phyloP scores from a whole-genome alignment of 495 filamentous ascomycete species.

The Chaetomium tenue region DNA sequence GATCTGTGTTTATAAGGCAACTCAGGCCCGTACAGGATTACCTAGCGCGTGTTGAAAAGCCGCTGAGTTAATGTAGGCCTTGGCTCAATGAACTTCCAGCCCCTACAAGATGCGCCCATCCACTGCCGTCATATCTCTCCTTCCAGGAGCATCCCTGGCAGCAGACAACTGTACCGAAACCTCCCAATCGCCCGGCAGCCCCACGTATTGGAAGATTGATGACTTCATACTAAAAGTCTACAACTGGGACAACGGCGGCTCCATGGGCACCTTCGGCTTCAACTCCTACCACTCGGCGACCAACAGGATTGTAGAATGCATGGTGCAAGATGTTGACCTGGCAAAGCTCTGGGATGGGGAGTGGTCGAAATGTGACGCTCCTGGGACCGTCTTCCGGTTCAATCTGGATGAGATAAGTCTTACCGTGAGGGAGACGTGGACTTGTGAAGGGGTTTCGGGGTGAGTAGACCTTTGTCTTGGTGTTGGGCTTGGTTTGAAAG shows the following conservation, averaged over 20 bases:
- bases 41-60: too few species aligned
- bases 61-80: too few species aligned
- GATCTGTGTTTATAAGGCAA: too few species aligned
- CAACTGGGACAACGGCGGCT: slow-evolving; percentile 7
- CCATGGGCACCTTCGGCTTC: slow-evolving; percentile 4
- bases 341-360: not conserved
- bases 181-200: not conserved
- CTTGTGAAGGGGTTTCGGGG: not conserved
- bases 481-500: too few species aligned
- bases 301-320: slow-evolving; percentile 2
- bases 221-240: slow-evolving; percentile 3
- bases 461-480: too few species aligned
- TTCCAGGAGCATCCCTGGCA: not conserved
- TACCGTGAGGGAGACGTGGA: not conserved
- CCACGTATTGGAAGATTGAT: slow-evolving; percentile 3
- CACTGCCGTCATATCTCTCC: too few species aligned
- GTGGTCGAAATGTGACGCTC: not conserved
- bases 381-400: slow-evolving; percentile 4
- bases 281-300: slow-evolving; percentile 4
- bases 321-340: slow-evolving; percentile 5
- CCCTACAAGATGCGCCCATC: too few species aligned
- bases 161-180: slow-evolving; percentile 2
- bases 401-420: not conserved
- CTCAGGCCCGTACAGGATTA: too few species aligned
- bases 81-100: too few species aligned